These are phyloP conservation scores for Neofusicoccum cordaticola DNA, from an alignment of 2,329 filamentous ascomycete genomes.

Conservation along the genomic window DNA sequence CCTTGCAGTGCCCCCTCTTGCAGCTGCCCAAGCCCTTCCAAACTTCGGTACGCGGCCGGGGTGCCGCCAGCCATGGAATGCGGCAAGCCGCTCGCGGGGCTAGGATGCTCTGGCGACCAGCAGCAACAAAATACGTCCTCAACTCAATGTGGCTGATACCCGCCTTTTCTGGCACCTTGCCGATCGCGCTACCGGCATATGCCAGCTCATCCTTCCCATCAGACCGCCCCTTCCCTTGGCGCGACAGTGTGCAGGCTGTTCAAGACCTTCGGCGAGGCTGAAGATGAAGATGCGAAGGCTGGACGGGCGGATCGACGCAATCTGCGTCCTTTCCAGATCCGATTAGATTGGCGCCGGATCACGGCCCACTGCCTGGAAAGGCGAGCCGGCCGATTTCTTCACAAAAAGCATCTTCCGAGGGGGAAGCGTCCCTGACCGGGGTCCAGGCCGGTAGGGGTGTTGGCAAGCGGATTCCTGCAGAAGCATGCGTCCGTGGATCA, in stretches of 20 bases:
- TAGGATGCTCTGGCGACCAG: not conserved
- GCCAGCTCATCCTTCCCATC: conserved; percentile 7
- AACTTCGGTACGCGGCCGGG: conserved; percentile 3
- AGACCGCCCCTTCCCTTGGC: conserved; percentile 9
- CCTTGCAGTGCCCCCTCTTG: conserved; percentile 7
- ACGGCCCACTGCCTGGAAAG: not conserved
- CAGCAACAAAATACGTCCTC: not conserved
- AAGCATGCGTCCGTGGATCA: conserved; percentile 9
- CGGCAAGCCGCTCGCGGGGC: not conserved
- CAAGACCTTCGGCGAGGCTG: conserved; percentile 1
- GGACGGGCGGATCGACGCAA: conserved; percentile 5
- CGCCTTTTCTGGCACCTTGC: not conserved
- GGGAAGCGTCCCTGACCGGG: conserved; percentile 9
- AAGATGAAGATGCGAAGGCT: conserved; percentile 12
- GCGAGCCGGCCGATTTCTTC: conserved; percentile 16
- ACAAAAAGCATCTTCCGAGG: conserved; percentile 2
- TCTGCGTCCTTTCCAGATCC: conserved; percentile 13
- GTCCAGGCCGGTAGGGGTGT: conserved; percentile 5
- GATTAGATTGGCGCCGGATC: conserved; percentile 5
- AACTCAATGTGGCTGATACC: conserved; percentile 13
- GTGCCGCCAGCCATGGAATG: conserved; percentile 2
- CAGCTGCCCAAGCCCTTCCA: not conserved
- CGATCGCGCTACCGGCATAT: conserved; percentile 13
- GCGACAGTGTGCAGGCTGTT: not conserved
- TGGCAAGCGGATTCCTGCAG: conserved; percentile 4